Base-by-base conservation (phyloP, 306 rosid genomes). In the Vigna angularis region DNA sequence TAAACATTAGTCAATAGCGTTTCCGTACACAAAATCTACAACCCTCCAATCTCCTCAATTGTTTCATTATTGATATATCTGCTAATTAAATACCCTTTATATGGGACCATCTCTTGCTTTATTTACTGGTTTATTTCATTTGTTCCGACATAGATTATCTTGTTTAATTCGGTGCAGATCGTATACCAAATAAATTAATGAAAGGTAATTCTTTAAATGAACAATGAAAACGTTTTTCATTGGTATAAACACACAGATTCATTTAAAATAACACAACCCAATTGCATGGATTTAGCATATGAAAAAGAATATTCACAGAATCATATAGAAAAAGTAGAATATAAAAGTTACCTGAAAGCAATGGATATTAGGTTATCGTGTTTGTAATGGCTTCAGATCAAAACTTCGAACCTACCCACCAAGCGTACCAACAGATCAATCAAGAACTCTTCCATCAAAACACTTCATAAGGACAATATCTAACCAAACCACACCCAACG, bases 11-110 rank as follows among this genome's bases (percentile, higher is more conserved):
- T 80, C 76, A 76, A 72, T 49, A 16, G 24, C 56, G 49, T 75
- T 70, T 80, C 85, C 83, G 87, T 80, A 80, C 84, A 69, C 69
- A 72, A 75, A 80, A 40, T 76, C 80, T 65, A 42, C 51, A 36
- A 49, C 32, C 76, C 53, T 74, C 75, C 78, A 74, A 52, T 22
- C 51, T 15, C 7, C 3, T 50, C 2, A n/a, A 59, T 15, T 3
- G 8, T 62, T 74, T 74, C 45, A 12, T 51, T 42, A 45, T 59
- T 68, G 34, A 66, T 68, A 24, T 68, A 66, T 74, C 61, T 17
- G 9, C 13, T 49, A 63, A 52, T 40, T 36, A 76, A 62, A 32
- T 40, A 81, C 50, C 66, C 28, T 67, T 48, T 17, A 11, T 1
- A 4, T 63, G 56, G 67, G 70, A 55, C 24, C 28, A 16, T 14